Conservation (phyloP, 2,329 filamentous ascomycete genomes). For the Colletotrichum chrysophilum region DNA sequence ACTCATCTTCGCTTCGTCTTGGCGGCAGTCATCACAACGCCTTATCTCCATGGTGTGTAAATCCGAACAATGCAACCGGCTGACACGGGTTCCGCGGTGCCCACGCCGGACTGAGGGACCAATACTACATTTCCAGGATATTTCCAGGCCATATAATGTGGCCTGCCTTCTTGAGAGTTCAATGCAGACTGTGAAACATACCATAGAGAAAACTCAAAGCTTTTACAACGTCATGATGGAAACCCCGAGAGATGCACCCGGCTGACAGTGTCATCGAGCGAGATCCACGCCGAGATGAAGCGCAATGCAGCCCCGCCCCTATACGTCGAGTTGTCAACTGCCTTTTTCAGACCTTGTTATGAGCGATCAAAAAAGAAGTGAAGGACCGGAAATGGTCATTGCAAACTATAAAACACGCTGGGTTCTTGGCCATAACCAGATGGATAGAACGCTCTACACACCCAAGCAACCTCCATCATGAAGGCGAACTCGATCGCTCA, state of each 20-base stretch:
- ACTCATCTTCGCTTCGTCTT: neutral
- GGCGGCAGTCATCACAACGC: neutral
- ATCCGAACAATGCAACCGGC: neutral
- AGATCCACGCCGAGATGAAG: neutral
- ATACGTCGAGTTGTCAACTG: neutral
- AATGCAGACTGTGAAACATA: rapidly evolving
- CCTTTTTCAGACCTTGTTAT: neutral
- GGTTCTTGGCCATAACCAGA: neutral
- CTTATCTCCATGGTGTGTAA: neutral
- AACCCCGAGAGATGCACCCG: neutral
- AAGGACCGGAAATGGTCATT: rapidly evolving
- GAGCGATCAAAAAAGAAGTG: rapidly evolving
- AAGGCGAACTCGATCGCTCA: neutral
- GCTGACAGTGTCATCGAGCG: neutral
- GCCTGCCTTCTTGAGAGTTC: neutral
- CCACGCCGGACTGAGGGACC: neutral
- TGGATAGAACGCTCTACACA: neutral
- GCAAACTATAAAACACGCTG: neutral
- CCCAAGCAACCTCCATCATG: neutral
- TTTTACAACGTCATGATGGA: neutral
- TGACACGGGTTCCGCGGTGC: neutral
- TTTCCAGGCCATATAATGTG: neutral
- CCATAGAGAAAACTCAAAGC: neutral
- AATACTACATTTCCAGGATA: neutral
- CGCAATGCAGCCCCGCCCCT: neutral